A percentile compares a stretch with the other conserved stretches of the same genome.
phyloP scores from a whole-genome alignment of 2,329 filamentous ascomycete species.

The Akanthomyces uredinophilus region DNA sequence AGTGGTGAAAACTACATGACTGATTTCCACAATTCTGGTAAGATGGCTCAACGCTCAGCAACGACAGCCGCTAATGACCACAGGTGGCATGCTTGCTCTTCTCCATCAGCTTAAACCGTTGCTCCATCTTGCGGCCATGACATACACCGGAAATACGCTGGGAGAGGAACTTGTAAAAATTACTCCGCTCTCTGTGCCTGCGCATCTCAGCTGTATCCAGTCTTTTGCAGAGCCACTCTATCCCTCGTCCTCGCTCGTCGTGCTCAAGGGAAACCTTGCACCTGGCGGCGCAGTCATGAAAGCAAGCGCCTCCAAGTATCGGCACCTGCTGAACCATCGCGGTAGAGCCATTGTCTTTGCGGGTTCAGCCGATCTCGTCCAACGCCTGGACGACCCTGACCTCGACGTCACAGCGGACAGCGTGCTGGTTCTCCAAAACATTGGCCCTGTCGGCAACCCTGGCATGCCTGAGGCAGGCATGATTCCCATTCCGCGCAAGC shows the following conservation, averaged over 20 bases:
- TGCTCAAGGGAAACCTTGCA: constrained; percentile 77
- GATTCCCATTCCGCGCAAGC: constrained; percentile 65
- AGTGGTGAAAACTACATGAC: constrained; percentile 84
- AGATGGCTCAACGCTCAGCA: neutral
- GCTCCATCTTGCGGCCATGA: constrained; percentile 70
- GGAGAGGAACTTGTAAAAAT: constrained; percentile 70
- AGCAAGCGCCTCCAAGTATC: constrained; percentile 80
- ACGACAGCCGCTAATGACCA: neutral
- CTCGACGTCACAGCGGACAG: constrained; percentile 57
- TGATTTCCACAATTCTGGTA: constrained; percentile 72
- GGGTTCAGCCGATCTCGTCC: constrained; percentile 69
- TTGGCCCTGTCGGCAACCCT: constrained; percentile 83
- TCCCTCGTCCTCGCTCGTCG: constrained; percentile 70
- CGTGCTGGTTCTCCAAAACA: constrained; percentile 80
- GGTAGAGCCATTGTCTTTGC: constrained; percentile 59
- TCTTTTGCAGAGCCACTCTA: constrained; percentile 64
- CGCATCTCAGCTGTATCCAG: constrained; percentile 50
- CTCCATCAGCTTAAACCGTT: constrained; percentile 73
- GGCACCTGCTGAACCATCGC: constrained; percentile 43
- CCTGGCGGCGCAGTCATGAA: constrained; percentile 83
- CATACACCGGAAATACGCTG: constrained; percentile 79
- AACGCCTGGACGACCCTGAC: constrained; percentile 49
- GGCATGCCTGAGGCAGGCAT: constrained; percentile 85
- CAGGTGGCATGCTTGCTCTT: constrained; percentile 74
- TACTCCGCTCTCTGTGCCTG: constrained; percentile 50